These are phyloP conservation scores for Neofusicoccum kwambonambiense DNA, from an alignment of 2,329 filamentous ascomycete genomes.

Conservation along the genomic window DNA sequence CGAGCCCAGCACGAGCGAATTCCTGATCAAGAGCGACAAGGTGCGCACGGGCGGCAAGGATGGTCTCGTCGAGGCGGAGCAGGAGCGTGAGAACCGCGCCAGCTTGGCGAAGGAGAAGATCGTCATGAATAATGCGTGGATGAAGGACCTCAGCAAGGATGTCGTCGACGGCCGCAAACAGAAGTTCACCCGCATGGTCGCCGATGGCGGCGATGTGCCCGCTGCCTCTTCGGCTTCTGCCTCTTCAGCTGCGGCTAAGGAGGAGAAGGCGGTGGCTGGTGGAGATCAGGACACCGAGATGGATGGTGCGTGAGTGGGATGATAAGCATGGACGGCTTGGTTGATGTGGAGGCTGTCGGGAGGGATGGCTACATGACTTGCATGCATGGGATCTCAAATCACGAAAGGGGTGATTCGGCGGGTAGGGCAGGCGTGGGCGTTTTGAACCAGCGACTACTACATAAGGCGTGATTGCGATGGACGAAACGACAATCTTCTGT, in stretches of 20 bases:
- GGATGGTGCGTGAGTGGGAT: background rate
- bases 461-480: background rate
- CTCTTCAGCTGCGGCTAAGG: background rate
- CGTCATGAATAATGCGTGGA: conserved; percentile 46
- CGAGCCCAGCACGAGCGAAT: conserved; percentile 42
- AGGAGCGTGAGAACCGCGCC: conserved; percentile 33
- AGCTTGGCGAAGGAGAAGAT: conserved; percentile 42
- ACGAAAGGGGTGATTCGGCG: background rate
- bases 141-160: conserved; percentile 47
- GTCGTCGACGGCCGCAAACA: conserved; percentile 47
- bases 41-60: conserved; percentile 37
- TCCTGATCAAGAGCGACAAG: conserved; percentile 38
- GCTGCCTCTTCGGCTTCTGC: background rate
- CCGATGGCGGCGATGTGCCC: background rate
- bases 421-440: background rate
- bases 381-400: background rate
- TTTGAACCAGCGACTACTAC: background rate
- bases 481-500: background rate
- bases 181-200: conserved; percentile 23
- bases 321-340: background rate
- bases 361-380: background rate
- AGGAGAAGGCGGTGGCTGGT: background rate
- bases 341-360: background rate
- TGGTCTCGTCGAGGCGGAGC: conserved; percentile 32
- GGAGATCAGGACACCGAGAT: conserved; percentile 7